These are phyloP conservation scores for Aureobasidium sp. DNA, from an alignment of 2,329 filamentous ascomycete genomes.

Conservation along the genomic window DNA sequence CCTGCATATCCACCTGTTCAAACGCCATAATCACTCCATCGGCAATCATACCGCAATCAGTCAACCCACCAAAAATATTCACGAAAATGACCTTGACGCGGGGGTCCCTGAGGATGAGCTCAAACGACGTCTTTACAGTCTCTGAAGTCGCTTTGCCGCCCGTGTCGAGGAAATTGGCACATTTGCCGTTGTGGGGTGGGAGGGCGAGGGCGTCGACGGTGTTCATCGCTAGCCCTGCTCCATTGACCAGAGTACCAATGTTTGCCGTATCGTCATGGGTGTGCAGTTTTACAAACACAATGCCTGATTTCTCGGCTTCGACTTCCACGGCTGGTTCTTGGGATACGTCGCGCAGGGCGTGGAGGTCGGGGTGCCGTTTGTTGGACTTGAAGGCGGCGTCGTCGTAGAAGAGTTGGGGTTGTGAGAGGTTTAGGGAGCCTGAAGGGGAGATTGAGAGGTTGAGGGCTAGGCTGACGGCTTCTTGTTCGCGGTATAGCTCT, in stretches of 20 bases:
- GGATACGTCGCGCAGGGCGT: slow-evolving; percentile 47
- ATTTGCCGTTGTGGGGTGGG: slow-evolving; percentile 51
- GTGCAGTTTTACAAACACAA: slow-evolving; percentile 65
- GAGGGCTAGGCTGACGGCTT: slow-evolving; percentile 56
- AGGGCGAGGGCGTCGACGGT: slow-evolving; percentile 71
- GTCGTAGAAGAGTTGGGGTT: slow-evolving; percentile 59
- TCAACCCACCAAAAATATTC: slow-evolving; percentile 65
- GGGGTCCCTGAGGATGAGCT: slow-evolving; percentile 62
- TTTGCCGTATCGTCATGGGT: slow-evolving; percentile 44
- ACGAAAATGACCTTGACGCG: slow-evolving; percentile 67
- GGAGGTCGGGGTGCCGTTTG: slow-evolving; percentile 55
- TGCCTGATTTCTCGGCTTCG: slow-evolving; percentile 61
- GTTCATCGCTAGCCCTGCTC: slow-evolving; percentile 85
- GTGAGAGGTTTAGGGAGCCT: slow-evolving; percentile 44
- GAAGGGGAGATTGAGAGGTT: slow-evolving; percentile 36
- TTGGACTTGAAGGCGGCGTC: slow-evolving; percentile 60
- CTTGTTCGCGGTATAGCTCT: slow-evolving; percentile 55
- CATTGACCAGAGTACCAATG: slow-evolving; percentile 81
- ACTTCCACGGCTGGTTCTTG: slow-evolving; percentile 51
- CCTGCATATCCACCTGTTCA: slow-evolving; percentile 51
- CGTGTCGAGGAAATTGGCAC: slow-evolving; percentile 82
- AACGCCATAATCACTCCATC: slow-evolving; percentile 67
- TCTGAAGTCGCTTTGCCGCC: slow-evolving; percentile 80
- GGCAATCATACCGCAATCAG: slow-evolving; percentile 75
- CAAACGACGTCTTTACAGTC: slow-evolving; percentile 72